Conservation (phyloP, 2,329 filamentous ascomycete species). For the Monilinia laxa region DNA sequence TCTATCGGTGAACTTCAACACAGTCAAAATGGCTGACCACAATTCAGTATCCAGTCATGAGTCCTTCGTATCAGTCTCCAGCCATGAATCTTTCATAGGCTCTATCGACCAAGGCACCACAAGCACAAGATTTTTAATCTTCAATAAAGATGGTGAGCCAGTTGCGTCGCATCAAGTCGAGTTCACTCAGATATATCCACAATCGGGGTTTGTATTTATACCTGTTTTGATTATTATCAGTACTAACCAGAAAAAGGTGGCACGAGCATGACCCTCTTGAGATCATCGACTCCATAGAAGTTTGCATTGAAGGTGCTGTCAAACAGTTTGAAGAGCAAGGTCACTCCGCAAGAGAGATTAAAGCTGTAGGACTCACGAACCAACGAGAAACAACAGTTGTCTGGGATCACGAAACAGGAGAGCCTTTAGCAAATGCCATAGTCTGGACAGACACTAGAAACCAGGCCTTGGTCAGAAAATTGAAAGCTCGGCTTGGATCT, state of each 20-base stretch:
- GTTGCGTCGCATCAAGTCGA: constrained; percentile 73
- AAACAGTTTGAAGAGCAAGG: constrained; percentile 70
- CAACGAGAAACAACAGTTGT: constrained; percentile 85
- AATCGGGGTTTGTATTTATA: constrained; percentile 62
- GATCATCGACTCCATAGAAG: constrained; percentile 71
- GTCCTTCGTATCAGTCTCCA: constrained; percentile 50
- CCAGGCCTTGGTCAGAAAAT: constrained; percentile 67
- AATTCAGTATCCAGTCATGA: constrained; percentile 12
- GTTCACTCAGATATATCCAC: constrained; percentile 71
- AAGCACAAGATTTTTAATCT: constrained; percentile 75
- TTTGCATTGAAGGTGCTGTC: constrained; percentile 75
- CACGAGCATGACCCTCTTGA: constrained; percentile 84
- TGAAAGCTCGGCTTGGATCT: constrained; percentile 66
- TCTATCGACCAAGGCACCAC: constrained; percentile 81
- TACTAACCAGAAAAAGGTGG: constrained; percentile 58
- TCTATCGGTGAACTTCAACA: not conserved
- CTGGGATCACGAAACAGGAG: constrained; percentile 78
- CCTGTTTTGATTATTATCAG: not conserved
- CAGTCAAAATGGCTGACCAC: constrained; percentile 24
- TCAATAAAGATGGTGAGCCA: constrained; percentile 67
- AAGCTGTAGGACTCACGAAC: constrained; percentile 75
- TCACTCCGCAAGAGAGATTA: constrained; percentile 66
- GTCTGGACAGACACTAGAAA: constrained; percentile 90
- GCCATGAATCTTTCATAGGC: constrained; percentile 57
- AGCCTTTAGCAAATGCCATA: constrained; percentile 80